Conservation (phyloP, 1,284 basidiomycete species). For the Naganishia cerealis region DNA sequence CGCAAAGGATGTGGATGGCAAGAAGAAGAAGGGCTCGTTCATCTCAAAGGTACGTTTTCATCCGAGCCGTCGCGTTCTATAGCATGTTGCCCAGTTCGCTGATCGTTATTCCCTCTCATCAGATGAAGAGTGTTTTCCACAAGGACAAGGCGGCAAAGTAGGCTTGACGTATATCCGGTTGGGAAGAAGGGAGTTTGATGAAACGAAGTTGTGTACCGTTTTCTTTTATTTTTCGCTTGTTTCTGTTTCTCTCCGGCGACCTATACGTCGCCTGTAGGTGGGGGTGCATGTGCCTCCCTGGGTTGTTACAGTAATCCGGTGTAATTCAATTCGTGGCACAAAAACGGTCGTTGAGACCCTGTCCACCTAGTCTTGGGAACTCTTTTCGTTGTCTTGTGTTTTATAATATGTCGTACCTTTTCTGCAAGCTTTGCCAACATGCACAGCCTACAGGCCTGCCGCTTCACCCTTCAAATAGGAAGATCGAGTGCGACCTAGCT, state of each 20-base stretch:
- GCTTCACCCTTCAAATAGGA: too few relatives aligned
- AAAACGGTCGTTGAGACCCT: background rate
- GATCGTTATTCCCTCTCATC: background rate
- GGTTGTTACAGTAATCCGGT: background rate
- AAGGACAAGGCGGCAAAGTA: conserved; percentile 30
- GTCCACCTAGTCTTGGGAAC: background rate
- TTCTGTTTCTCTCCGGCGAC: background rate
- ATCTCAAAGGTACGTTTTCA: conserved; percentile 42
- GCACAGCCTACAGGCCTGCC: too few relatives aligned
- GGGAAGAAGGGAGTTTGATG: background rate
- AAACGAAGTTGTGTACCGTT: background rate
- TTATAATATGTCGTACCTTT: conserved; percentile 1
- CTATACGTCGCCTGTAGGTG: background rate
- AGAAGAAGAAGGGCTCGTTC: conserved; percentile 46
- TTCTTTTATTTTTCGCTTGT: conserved; percentile 1
- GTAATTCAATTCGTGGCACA: background rate
- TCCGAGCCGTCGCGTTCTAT: background rate
- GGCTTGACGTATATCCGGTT: background rate
- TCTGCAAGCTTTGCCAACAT: too few relatives aligned
- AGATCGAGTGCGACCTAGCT: too few relatives aligned
- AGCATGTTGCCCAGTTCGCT: background rate
- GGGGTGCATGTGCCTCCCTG: background rate
- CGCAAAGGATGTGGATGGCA: conserved; percentile 36
- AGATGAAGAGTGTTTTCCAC: conserved; percentile 35
- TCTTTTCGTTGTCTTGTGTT: background rate